Evolutionary conservation across 108 stramenopile genomes (phyloP), one percentile per base, ranked within the genome.

Genomic region (Seminavis robusta): DNA sequence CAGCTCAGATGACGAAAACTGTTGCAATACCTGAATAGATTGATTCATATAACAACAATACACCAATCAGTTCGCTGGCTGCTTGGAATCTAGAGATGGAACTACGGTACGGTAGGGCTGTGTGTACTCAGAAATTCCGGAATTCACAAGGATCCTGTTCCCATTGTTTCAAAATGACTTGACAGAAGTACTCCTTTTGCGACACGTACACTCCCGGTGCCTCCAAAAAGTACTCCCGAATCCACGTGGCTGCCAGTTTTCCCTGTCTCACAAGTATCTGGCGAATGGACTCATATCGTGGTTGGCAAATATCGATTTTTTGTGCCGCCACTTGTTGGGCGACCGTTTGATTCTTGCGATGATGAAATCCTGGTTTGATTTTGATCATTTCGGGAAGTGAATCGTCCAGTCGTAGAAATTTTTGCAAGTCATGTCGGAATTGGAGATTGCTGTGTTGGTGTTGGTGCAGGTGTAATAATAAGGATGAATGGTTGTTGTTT

Each of bases 241-340:
- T 79, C 81, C 81, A 83, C 0, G 46, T 10, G 20, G 74, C 61
- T 3, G 73, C 67, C 17, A 58, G 39, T 8, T 33, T 28, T 1
- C 60, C 73, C 17, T 76, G 66, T 2, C 42, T 23, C 59, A 52
- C 3, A 48, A 83, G 32, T n/a, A 69, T 58, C 27, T 38, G 8
- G 30, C 81, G 70, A 39, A 79, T 27, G 6, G n/a, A 15, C 2
- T 58, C 20, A 7, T n/a, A n/a, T 25, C 54, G 41, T 2, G 61
- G 63, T 8, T 83, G 62, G 48, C 81, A 83, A 54, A 83, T 83
- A 47, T 79, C 52, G 13, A 81, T 71, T 45, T 54, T 67, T 26
- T 62, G 36, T 17, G 21, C 24, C 9, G 33, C 34, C 10, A 33
- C 17, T 6, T 42, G 8, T n/a, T 46, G 23, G 10, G 45, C 33